Percentiles rank a stretch among this genome's conserved stretches.
phyloP scores from a whole-genome alignment of 208 protist genomes.

The Leishmania gerbilli region DNA sequence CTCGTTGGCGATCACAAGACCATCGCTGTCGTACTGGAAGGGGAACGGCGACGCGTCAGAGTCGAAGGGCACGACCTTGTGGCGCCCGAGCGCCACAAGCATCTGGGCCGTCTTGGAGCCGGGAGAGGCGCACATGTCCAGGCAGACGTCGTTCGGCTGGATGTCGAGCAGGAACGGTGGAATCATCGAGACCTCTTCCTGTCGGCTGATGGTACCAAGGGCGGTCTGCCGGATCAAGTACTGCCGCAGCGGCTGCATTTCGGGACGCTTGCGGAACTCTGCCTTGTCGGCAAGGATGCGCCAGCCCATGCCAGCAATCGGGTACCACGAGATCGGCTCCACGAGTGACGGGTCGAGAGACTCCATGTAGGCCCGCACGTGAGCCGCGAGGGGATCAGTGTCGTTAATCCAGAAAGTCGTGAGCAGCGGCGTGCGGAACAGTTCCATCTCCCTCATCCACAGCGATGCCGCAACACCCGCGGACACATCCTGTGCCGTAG shows the following conservation, averaged over 20 bases:
- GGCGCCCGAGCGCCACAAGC: conserved; percentile 79
- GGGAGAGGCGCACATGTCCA: conserved; percentile 92
- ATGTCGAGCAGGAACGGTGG: conserved; percentile 86
- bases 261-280: conserved; percentile 73
- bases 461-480: conserved; percentile 11
- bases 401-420: conserved; percentile 90
- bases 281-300: conserved; percentile 80
- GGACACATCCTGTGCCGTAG: background rate
- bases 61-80: conserved; percentile 49
- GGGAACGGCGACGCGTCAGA: conserved; percentile 77
- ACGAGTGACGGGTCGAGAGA: conserved; percentile 43
- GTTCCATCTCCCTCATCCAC: conserved; percentile 64
- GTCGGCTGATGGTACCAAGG: conserved; percentile 82
- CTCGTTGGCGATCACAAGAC: conserved; percentile 89
- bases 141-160: conserved; percentile 71
- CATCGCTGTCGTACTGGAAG: conserved; percentile 73
- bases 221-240: conserved; percentile 85
- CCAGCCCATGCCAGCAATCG: conserved; percentile 76
- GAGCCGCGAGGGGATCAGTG: conserved; percentile 67
- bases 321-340: conserved; percentile 88
- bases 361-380: conserved; percentile 59
- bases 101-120: conserved; percentile 92
- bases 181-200: conserved; percentile 88
- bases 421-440: conserved; percentile 73
- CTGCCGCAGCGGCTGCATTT: conserved; percentile 66